phyloP scores from a whole-genome alignment of 139 green algal species.

The Closterium sp. region DNA sequence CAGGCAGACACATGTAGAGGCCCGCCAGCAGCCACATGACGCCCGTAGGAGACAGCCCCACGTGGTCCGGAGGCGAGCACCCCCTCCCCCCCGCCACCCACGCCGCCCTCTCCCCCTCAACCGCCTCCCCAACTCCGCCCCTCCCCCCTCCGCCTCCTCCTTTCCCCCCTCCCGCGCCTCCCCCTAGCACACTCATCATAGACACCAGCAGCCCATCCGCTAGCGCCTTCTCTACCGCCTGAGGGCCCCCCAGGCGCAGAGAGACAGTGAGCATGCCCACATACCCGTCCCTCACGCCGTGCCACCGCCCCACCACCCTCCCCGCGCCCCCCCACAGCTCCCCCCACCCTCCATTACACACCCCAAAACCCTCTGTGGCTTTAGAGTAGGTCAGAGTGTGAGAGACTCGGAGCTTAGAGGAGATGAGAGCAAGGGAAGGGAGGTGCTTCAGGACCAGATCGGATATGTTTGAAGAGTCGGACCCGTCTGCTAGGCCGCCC shows the following conservation, averaged over 20 bases:
- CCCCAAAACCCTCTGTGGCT: background rate
- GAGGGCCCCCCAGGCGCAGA: constrained; percentile 8
- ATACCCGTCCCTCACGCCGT: constrained; percentile 31
- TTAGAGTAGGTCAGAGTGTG: background rate
- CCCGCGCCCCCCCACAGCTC: constrained; percentile 24
- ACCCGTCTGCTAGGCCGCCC: background rate
- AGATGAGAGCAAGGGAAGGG: background rate
- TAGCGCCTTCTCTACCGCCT: constrained; percentile 1
- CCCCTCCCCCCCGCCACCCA: background rate
- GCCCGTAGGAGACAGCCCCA: constrained; percentile 36
- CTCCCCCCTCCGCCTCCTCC: background rate
- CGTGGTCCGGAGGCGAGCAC: background rate
- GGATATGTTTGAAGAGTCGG: background rate
- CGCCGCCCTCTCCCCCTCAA: background rate
- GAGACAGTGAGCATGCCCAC: constrained; percentile 25
- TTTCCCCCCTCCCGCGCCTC: background rate
- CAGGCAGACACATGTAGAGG: constrained; percentile 27
- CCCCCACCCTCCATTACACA: constrained; percentile 24
- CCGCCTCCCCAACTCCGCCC: background rate
- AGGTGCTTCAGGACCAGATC: background rate
- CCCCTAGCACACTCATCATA: constrained; percentile 21
- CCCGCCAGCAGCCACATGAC: constrained; percentile 31
- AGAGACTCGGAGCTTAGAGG: background rate
- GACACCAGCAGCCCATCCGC: background rate
- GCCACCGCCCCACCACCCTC: constrained; percentile 8